Base-by-base conservation (phyloP, 345 rosid species). In the Cardiospermum halicacabum region DNA sequence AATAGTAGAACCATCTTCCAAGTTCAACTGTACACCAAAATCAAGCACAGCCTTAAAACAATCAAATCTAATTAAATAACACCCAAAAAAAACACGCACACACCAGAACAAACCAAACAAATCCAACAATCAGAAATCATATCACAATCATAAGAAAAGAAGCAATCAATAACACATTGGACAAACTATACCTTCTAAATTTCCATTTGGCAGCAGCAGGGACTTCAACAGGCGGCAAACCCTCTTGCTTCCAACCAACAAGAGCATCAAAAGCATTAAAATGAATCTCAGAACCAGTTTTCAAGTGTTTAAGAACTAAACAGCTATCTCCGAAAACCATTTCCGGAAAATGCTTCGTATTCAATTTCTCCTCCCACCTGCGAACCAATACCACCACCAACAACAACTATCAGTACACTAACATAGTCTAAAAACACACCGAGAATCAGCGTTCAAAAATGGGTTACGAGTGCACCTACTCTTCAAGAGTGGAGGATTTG, bases 141-240 rank as follows among this genome's bases (percentile, higher is more conserved):
- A 8, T 10, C 26, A 3, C 39, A 22, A 16, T 15, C 31, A 58
- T 58, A 12, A 32, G 3, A 11, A 11, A 1, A 12, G 39, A n/a
- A 6, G 7, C n/a, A 18, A 24, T n/a, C n/a, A 58, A 37, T 12
- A 39, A 0, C 0, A 22, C 11, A 58, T 2, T 18, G 1, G 8
- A 39, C 5, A 12, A 57, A 12, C 50, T 47, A 34, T 34, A 87
- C 99, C 99, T 85, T 75, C 96, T 84, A 68, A 84, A 91, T 74
- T 91, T 94, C 99, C 99, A 94, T 77, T 82, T 51, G 24, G 85
- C 95, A 0, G 99, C 96, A 1, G 97, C 95, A 56, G 99, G 99
- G 73, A 94, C 97, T 73, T 94, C 88, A 74, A 91, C 97, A 0
- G 99, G 93, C 1, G 96, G 97, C 75, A 91, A 81, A 22, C 81